These are phyloP conservation scores for Pichia cabralensis DNA, from an alignment of 805 yeast species.

Conservation along the genomic window DNA sequence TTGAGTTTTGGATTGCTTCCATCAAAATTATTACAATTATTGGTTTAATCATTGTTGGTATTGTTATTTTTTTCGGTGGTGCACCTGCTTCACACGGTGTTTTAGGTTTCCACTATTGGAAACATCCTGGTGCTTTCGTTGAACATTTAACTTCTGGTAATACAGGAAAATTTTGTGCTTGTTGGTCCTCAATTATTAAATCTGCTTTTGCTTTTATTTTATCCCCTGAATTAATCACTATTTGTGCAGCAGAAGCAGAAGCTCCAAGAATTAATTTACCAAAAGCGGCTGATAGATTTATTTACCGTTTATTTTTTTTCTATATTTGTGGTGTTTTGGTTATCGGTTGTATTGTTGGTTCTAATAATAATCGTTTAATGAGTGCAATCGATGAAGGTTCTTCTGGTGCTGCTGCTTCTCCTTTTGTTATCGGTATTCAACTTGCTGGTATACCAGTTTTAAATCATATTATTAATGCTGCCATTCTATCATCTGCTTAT, in stretches of 20 bases:
- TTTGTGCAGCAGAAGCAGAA: slow-evolving; percentile 44
- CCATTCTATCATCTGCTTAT: slow-evolving; percentile 41
- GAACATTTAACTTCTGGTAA: slow-evolving; percentile 39
- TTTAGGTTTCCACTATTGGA: slow-evolving; percentile 63
- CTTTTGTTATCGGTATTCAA: slow-evolving; percentile 77
- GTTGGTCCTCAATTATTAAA: slow-evolving; percentile 52
- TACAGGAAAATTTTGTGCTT: slow-evolving; percentile 54
- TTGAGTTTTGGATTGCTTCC: slow-evolving; percentile 55
- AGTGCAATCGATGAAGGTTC: slow-evolving; percentile 34
- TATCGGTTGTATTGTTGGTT: slow-evolving; percentile 52
- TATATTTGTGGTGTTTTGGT: slow-evolving; percentile 48
- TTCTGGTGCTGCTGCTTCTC: slow-evolving; percentile 67
- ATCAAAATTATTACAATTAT: slow-evolving; percentile 56
- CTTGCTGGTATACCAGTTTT: slow-evolving; percentile 56
- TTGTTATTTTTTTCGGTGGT: slow-evolving; percentile 55
- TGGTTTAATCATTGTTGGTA: slow-evolving; percentile 47
- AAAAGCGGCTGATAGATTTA: slow-evolving; percentile 50
- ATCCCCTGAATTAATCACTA: slow-evolving; percentile 52
- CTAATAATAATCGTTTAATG: slow-evolving; percentile 38
- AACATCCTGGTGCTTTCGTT: slow-evolving; percentile 34
- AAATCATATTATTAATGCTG: slow-evolving; percentile 71
- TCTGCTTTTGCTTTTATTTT: slow-evolving; percentile 58
- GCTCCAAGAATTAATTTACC: slow-evolving; percentile 52
- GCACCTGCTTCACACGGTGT: slow-evolving; percentile 44
- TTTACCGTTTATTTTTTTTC: slow-evolving; percentile 52